Evolutionary conservation across 2,329 filamentous ascomycete species (phyloP).

Genomic region (Hypoxylon sp.): DNA sequence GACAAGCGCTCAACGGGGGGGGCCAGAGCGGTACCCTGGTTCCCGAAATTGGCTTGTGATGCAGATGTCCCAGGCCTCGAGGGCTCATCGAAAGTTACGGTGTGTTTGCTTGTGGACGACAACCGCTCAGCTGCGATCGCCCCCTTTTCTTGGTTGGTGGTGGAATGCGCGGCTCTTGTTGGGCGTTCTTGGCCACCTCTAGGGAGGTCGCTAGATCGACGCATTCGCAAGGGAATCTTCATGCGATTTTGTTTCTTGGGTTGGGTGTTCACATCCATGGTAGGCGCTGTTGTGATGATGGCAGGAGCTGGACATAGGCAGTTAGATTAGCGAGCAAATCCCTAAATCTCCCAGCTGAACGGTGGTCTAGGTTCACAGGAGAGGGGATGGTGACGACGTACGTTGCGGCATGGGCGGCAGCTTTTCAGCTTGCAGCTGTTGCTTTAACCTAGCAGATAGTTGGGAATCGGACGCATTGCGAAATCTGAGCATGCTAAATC

Average conservation of each 20-base stretch:
- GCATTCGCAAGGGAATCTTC: conserved; percentile 60
- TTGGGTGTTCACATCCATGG: conserved; percentile 64
- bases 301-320: conserved; percentile 60
- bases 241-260: conserved; percentile 64
- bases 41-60: conserved; percentile 68
- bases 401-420: conserved; percentile 66
- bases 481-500: conserved; percentile 79
- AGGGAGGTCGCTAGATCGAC: conserved; percentile 59
- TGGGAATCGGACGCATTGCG: conserved; percentile 95
- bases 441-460: conserved; percentile 76
- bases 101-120: conserved; percentile 51
- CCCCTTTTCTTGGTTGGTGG: conserved; percentile 52
- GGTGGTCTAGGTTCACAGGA: conserved; percentile 17
- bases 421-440: conserved; percentile 64
- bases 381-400: conserved; percentile 51
- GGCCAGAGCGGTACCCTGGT: conserved; percentile 67
- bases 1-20: conserved; percentile 73
- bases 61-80: conserved; percentile 42
- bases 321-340: conserved; percentile 36
- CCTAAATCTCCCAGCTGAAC: conserved; percentile 7
- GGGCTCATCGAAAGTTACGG: conserved; percentile 69
- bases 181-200: conserved; percentile 46
- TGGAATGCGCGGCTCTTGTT: conserved; percentile 29
- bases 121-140: conserved; percentile 50
- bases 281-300: conserved; percentile 94